A percentile compares a stretch with the other conserved stretches of the same genome.
phyloP scores from a whole-genome alignment of 495 filamentous ascomycete species.

The Aspergillus asperescens region DNA sequence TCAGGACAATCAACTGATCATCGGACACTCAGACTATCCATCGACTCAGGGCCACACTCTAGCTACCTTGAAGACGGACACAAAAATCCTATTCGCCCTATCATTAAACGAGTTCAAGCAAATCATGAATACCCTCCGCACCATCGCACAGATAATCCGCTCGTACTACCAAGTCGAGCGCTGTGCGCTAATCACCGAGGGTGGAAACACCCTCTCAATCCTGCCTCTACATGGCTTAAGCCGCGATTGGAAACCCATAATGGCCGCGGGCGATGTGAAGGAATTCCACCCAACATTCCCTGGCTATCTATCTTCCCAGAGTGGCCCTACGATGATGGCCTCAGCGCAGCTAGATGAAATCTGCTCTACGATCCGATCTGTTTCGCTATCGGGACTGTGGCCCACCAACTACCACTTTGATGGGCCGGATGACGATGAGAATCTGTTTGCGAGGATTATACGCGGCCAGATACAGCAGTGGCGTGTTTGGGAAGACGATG shows the following conservation, averaged over 20 bases:
- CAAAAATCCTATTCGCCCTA: not conserved
- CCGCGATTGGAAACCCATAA: not conserved
- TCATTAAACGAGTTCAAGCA: not conserved
- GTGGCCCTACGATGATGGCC: constrained; percentile 1
- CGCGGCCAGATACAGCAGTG: not conserved
- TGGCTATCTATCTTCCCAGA: constrained; percentile 2
- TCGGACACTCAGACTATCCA: not conserved
- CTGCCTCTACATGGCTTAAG: constrained; percentile 5
- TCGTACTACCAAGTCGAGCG: not conserved
- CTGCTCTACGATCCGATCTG: not conserved
- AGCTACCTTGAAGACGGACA: not conserved
- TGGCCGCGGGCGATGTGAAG: not conserved
- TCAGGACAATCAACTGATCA: not conserved
- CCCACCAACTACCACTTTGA: not conserved
- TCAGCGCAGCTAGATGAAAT: not conserved
- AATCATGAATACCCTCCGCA: not conserved
- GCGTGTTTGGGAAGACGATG: constrained; percentile 8
- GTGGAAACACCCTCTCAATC: not conserved
- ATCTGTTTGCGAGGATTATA: constrained; percentile 4
- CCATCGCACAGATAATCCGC: not conserved
- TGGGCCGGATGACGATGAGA: not conserved
- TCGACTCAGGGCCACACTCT: constrained; percentile 5
- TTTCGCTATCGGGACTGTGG: not conserved
- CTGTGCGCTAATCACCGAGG: constrained; percentile 5
- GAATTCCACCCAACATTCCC: not conserved